A percentile compares a stretch with the other conserved stretches of the same genome.
These are phyloP conservation scores for Penicillium sp. DNA, from an alignment of 2,329 filamentous ascomycete species.

Conservation along the genomic window DNA sequence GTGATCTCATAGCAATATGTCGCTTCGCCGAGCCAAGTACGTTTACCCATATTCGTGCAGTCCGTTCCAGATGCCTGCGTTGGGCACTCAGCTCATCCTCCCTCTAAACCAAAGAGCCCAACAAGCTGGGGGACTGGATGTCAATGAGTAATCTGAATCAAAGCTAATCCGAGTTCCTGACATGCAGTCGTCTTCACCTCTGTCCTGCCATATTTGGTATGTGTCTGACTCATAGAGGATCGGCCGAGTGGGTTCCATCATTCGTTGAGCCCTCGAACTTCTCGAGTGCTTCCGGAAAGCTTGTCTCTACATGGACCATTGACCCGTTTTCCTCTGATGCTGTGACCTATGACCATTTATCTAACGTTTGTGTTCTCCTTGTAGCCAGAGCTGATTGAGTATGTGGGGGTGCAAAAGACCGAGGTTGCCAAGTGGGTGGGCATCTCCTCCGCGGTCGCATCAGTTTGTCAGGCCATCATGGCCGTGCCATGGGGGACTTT, in stretches of 20 bases:
- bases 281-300: too few relatives aligned
- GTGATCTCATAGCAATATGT: constrained; percentile 56
- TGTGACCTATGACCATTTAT: too few relatives aligned
- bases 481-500: constrained; percentile 70
- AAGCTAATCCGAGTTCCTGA: too few relatives aligned
- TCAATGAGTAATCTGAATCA: too few relatives aligned
- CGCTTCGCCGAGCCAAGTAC: constrained; percentile 66
- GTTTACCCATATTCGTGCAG: constrained; percentile 1
- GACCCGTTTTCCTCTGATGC: too few relatives aligned
- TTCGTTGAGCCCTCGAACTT: too few relatives aligned
- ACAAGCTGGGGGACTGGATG: too few relatives aligned
- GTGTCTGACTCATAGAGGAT: background rate
- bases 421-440: constrained; percentile 78
- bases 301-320: too few relatives aligned
- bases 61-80: too few relatives aligned
- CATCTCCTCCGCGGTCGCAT: constrained; percentile 65
- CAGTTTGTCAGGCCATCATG: constrained; percentile 63
- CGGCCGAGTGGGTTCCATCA: too few relatives aligned
- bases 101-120: too few relatives aligned
- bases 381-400: constrained; percentile 72
- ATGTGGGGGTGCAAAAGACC: constrained; percentile 61
- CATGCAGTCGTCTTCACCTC: constrained; percentile 14
- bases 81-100: too few relatives aligned
- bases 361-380: constrained; percentile 28
- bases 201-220: constrained; percentile 17